These are phyloP conservation scores for Narthecium ossifragum DNA, from an alignment of 106 monocot species.

Conservation along the genomic window DNA sequence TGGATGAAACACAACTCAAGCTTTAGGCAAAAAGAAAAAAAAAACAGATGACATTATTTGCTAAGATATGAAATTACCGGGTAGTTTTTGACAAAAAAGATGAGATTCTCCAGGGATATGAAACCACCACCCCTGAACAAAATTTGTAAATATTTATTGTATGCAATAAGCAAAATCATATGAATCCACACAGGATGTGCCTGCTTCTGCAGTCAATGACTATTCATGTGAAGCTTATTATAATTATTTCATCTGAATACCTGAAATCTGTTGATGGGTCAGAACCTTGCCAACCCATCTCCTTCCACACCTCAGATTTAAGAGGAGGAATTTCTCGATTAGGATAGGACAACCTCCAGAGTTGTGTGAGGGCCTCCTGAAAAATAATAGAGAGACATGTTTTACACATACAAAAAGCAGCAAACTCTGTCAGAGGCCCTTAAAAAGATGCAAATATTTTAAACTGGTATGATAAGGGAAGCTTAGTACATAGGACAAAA, in stretches of 20 bases:
- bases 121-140: slow-evolving; percentile 71
- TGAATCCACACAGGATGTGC: background rate
- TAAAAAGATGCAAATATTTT: background rate
- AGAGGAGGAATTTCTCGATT: slow-evolving; percentile 63
- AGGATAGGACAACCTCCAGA: slow-evolving; percentile 85
- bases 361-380: slow-evolving; percentile 71
- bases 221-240: background rate
- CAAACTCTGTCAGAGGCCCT: background rate
- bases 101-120: slow-evolving; percentile 89
- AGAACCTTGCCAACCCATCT: slow-evolving; percentile 95
- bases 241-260: slow-evolving; percentile 13
- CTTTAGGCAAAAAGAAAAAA: background rate
- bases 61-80: no score
- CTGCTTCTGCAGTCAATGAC: background rate
- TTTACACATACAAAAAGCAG: background rate
- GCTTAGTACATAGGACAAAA: background rate
- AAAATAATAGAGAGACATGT: background rate
- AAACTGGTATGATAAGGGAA: background rate
- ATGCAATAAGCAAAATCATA: no score
- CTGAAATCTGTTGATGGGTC: slow-evolving; percentile 97
- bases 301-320: slow-evolving; percentile 86
- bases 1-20: slow-evolving; percentile 10
- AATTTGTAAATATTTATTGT: background rate
- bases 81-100: slow-evolving; percentile 82
- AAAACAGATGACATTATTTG: slow-evolving; percentile 2